Percentiles rank a stretch among this genome's conserved stretches.
These are phyloP conservation scores for Raffaelea albimanens DNA, from an alignment of 2,329 filamentous ascomycete genomes.

Conservation along the genomic window DNA sequence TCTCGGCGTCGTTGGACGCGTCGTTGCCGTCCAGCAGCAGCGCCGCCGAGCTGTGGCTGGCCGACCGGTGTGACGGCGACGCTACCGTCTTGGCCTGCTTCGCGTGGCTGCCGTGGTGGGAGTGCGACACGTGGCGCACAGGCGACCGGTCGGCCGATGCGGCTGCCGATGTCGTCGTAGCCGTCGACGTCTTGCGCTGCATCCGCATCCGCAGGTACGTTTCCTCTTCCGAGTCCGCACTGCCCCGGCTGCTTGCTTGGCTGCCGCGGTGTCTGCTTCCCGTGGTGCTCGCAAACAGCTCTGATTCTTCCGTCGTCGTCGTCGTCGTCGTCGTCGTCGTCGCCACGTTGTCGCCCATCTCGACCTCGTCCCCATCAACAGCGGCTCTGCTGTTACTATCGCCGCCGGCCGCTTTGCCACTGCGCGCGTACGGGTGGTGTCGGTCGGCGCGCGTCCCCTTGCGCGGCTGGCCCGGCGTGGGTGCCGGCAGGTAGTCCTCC, in stretches of 20 bases:
- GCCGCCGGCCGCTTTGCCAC: constrained; percentile 20
- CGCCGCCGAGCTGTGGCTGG: constrained; percentile 57
- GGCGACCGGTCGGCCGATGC: background rate
- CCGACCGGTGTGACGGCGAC: constrained; percentile 53
- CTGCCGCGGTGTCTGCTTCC: constrained; percentile 53
- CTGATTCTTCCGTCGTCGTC: constrained; percentile 39
- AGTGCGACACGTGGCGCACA: constrained; percentile 22
- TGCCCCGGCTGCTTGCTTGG: constrained; percentile 42
- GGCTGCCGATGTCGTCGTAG: background rate
- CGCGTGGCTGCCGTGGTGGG: constrained; percentile 48
- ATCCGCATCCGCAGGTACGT: constrained; percentile 65
- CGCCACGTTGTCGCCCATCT: constrained; percentile 18
- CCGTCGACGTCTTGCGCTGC: constrained; percentile 48
- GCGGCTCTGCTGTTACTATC: constrained; percentile 32
- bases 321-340: constrained; percentile 17
- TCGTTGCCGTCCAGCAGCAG: constrained; percentile 54
- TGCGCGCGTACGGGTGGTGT: constrained; percentile 55
- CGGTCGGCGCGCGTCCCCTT: constrained; percentile 73
- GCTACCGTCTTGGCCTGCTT: constrained; percentile 39
- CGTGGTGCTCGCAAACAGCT: constrained; percentile 40
- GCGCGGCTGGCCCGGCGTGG: constrained; percentile 89
- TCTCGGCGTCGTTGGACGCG: constrained; percentile 61
- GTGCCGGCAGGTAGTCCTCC: constrained; percentile 88
- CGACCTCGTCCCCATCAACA: constrained; percentile 36
- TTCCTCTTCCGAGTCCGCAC: constrained; percentile 71